Evolutionary conservation across 106 monocot species (phyloP), one percentile per base, ranked within the genome.

Genomic region (Dioscorea dumetorum): DNA sequence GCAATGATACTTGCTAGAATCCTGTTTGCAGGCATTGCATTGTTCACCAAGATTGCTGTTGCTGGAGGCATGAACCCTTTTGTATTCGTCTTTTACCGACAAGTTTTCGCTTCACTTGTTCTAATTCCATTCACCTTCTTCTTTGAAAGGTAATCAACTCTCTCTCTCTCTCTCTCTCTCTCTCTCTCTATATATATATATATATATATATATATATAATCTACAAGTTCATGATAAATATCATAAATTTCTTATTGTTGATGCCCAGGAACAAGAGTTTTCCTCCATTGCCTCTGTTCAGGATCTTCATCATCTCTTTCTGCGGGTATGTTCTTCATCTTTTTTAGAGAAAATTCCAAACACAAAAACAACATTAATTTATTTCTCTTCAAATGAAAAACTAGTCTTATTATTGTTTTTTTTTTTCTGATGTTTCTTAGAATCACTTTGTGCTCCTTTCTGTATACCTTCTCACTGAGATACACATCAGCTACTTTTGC

Each of bases 401-500:
- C 28, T 28, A 28, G 28, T 28, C 28, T 28, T 28, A 28, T 28
- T 28, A 41, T 41, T 41, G 10, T 10, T 0, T 41, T 41, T n/a
- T n/a, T n/a, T 41, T 41, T 41, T 10, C 41, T 41, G 10, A 1
- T 41, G 41, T 41, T 41, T 41, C 1, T 41, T 21, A 59, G 59
- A 21, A 21, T 20, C 23, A 59, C 59, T 2, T 8, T 59, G 59
- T 0, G 59, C 20, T 22, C 59, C 4, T 59, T 59, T 22, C 22
- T 59, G 59, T 59, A 8, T 22, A 20, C 59, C 22, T 20, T 22
- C 4, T 59, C 59, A 11, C 59, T 59, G 12, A 59, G 22, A 22
- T 59, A 59, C 22, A 59, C 59, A 59, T 59, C 59, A 22, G 59
- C 59, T 12, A 22, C 59, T 24, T 59, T 59, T 59, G 59, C 59